A percentile compares a stretch with the other conserved stretches of the same genome.
Evolutionary conservation across 345 rosid species (phyloP).

Genomic region (Rhizophora mangle): DNA sequence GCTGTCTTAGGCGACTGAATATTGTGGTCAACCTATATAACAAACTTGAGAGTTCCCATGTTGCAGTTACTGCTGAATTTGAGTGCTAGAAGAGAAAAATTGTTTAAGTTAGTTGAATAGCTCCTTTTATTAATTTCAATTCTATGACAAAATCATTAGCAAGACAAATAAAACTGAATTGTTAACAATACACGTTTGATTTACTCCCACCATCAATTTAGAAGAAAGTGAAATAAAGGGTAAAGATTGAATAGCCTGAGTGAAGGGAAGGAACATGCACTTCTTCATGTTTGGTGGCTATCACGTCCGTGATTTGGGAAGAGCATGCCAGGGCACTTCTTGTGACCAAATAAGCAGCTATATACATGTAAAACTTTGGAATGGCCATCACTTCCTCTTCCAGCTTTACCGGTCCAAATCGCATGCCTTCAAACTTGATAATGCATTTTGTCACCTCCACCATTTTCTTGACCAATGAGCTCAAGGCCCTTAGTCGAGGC

Average conservation of each 20-base stretch:
- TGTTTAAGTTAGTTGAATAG: background rate
- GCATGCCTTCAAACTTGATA: slow-evolving; percentile 52
- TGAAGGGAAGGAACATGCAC: slow-evolving; percentile 56
- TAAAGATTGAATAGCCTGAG: slow-evolving; percentile 12
- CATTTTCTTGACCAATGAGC: slow-evolving; percentile 44
- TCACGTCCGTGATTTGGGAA: slow-evolving; percentile 47
- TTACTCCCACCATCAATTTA: background rate
- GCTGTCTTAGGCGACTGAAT: slow-evolving; percentile 39
- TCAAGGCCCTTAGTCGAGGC: slow-evolving; percentile 55
- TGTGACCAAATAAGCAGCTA: slow-evolving; percentile 62
- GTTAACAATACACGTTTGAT: no score
- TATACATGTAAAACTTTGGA: slow-evolving; percentile 42
- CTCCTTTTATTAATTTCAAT: background rate
- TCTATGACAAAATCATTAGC: no score
- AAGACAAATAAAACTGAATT: no score
- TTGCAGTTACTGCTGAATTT: slow-evolving; percentile 37
- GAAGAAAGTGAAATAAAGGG: background rate
- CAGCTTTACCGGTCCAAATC: slow-evolving; percentile 32
- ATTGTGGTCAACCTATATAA: slow-evolving; percentile 43
- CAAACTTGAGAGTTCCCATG: slow-evolving; percentile 67
- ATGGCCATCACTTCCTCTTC: slow-evolving; percentile 39
- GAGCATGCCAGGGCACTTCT: slow-evolving; percentile 58
- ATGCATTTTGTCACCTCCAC: slow-evolving; percentile 54
- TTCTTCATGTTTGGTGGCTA: slow-evolving; percentile 43
- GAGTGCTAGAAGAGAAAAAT: slow-evolving; percentile 34